Evolutionary conservation across 1,284 basidiomycete species (phyloP), one percentile per base, ranked within the genome.

Genomic region (Ustilago hordei): DNA sequence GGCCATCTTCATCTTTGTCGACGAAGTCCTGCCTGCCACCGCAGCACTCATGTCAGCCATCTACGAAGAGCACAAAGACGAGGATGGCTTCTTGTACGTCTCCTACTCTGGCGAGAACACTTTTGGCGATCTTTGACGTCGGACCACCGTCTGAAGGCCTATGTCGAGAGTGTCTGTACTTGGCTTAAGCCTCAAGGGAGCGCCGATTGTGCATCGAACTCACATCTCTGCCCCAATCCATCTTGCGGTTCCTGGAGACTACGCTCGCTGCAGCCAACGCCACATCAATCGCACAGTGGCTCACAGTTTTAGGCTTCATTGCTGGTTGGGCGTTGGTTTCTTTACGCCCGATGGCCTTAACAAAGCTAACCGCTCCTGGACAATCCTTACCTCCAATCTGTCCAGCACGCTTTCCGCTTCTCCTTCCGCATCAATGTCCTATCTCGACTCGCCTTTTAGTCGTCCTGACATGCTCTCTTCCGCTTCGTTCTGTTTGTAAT

Each of bases 1-100:
- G 89, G 97, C 97, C 52, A 85, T 85, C 56, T 85, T 85, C 54
- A 83, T 85, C 66, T 85, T 84, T 74, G 82, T 85, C 38, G 95
- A 99, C 84, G 97, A 99, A 87, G 95, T 99, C 64, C 90, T 99
- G 47, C 97, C 97, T 60, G 96, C 97, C 55, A 98, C 97, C 2
- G 96, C 96, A 23, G 96, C 97, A 7, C 89, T 98, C 59, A 99
- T 99, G 97, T 95, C 94, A 85, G 92, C 95, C 58, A 98, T 99
- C 85, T 99, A 99, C 86, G 97, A 99, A 88, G 97, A 99, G 88
- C 96, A 99, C 91, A 82, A 84, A 65, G 84, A 86, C 62, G 83
- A 84, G 64, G 85, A 86, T 55, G 84, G 84, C 9, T 85, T 84
- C 74, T 69, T 85, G 3, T 81, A 82, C 55, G 78, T 84, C 34